Evolutionary conservation across 2,329 filamentous ascomycete genomes (phyloP).

Genomic region (Exophiala alcalophila): DNA sequence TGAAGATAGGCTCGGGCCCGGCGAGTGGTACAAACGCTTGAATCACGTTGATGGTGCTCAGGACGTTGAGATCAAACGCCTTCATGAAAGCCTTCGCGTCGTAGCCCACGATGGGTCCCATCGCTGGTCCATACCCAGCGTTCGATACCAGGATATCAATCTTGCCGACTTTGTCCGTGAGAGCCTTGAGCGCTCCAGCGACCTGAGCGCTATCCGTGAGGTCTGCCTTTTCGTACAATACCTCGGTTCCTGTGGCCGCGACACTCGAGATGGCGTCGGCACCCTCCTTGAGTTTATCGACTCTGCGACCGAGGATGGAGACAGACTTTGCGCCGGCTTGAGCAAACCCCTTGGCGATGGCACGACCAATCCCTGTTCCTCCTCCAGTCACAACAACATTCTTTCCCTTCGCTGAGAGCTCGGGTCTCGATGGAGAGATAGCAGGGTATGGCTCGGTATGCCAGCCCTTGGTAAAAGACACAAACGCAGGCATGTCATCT

Average conservation of each 20-base stretch:
- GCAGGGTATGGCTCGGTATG: slow-evolving; percentile 34
- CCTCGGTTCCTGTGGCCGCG: not conserved
- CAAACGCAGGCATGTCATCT: too few species aligned
- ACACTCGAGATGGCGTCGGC: not conserved
- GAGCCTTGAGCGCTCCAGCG: slow-evolving; percentile 1
- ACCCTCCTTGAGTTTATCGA: not conserved
- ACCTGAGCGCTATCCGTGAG: not conserved
- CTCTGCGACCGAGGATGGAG: slow-evolving; percentile 2
- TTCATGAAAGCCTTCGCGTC: slow-evolving; percentile 8
- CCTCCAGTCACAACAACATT: slow-evolving; percentile 33
- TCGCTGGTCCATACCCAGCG: slow-evolving; percentile 1
- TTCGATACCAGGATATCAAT: slow-evolving; percentile 18
- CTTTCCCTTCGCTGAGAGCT: slow-evolving; percentile 28
- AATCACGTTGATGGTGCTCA: slow-evolving; percentile 14
- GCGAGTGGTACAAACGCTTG: slow-evolving; percentile 15
- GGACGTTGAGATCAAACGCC: slow-evolving; percentile 17
- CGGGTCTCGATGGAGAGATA: slow-evolving; percentile 33
- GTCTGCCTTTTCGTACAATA: slow-evolving; percentile 1
- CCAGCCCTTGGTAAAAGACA: slow-evolving; percentile 14
- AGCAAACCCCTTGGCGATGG: slow-evolving; percentile 34
- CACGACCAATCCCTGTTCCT: slow-evolving; percentile 31
- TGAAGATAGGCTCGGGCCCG: slow-evolving; percentile 7
- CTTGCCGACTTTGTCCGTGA: slow-evolving; percentile 4
- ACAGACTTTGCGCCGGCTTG: slow-evolving; percentile 10
- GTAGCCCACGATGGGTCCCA: slow-evolving; percentile 7